Base-by-base conservation (phyloP, 805 yeast genomes). In the Yarrowia keelungensis region DNA sequence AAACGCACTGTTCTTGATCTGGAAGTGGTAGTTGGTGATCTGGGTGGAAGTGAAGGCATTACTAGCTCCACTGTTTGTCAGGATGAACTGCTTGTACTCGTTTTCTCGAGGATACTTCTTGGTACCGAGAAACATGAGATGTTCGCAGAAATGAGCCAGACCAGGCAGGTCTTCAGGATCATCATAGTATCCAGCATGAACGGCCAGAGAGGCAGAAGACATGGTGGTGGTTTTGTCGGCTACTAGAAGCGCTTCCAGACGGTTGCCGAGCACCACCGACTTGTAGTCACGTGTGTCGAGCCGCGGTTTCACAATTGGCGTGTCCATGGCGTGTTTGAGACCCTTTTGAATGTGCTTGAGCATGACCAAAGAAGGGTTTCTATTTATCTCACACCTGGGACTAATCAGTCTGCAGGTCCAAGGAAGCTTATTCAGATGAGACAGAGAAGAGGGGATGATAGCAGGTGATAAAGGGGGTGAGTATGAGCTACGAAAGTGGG, bases 21-120 rank as follows among this genome's bases (percentile, higher is more conserved):
- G 97, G 75, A 95, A 94, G 78, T 84, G 92, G 79, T 92, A 94
- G 79, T 94, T 94, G 5, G 98, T 94, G 74, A 91, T 91, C 73
- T 89, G 89, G 4, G 91, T 82, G 1, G 97, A 88, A 0, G 99
- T 94, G 78, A 89, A 94, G 0, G 99, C 99, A 76, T 94, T 94
- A 38, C 96, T 89, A 70, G 84, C 84, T 16, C 98, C 99, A 43
- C 93, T 88, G 75, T 95, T 95, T 70, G 89, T 87, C 9, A 95
- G 83, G 67, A 94, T 80, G 76, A 83, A 95, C 67, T 88, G 85
- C 53, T 89, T 79, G 76, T 89, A 89, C 71, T 87, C 94, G 75
- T 87, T 88, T 74, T 89, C 95, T 51, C 81, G 81, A 0, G 94
- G 95, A 74, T 87, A 89, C 77, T 89, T 89, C 70, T 83, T 81